phyloP scores from a whole-genome alignment of 495 filamentous ascomycete genomes.

The Penicillium tannophilum region DNA sequence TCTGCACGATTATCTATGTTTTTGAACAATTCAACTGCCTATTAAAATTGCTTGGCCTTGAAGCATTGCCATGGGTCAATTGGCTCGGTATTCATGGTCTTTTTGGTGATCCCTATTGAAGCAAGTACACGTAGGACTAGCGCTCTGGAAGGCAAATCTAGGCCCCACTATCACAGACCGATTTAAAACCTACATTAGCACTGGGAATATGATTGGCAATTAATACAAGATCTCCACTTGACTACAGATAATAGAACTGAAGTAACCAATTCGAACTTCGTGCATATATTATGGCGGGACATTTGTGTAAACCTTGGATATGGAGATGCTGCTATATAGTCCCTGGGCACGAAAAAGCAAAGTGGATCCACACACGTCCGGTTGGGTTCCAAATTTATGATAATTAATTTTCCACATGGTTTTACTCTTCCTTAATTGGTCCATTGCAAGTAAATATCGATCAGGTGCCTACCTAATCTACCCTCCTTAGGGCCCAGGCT shows the following conservation, averaged over 20 bases:
- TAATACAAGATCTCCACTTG: neutral
- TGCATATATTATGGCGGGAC: neutral
- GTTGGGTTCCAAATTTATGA: too few relatives aligned
- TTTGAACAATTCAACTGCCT: neutral
- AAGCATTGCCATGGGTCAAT: neutral
- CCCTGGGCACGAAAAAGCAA: too few relatives aligned
- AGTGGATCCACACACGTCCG: too few relatives aligned
- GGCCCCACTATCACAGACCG: conserved; percentile 2
- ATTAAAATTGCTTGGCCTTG: neutral
- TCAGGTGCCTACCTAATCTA: too few relatives aligned
- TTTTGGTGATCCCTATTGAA: neutral
- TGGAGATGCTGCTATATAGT: too few relatives aligned
- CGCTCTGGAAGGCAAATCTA: conserved; percentile 2
- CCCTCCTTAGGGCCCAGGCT: too few relatives aligned
- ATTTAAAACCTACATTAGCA: neutral
- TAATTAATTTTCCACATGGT: too few relatives aligned
- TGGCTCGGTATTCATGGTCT: neutral
- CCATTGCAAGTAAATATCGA: too few relatives aligned
- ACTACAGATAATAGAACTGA: neutral
- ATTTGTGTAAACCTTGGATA: too few relatives aligned
- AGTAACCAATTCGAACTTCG: neutral
- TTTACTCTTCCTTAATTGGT: too few relatives aligned
- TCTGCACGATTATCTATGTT: neutral
- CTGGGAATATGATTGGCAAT: neutral
- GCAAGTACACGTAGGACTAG: neutral